phyloP scores from a whole-genome alignment of 2,329 filamentous ascomycete species.

The Aaosphaeria pasadenensis region DNA sequence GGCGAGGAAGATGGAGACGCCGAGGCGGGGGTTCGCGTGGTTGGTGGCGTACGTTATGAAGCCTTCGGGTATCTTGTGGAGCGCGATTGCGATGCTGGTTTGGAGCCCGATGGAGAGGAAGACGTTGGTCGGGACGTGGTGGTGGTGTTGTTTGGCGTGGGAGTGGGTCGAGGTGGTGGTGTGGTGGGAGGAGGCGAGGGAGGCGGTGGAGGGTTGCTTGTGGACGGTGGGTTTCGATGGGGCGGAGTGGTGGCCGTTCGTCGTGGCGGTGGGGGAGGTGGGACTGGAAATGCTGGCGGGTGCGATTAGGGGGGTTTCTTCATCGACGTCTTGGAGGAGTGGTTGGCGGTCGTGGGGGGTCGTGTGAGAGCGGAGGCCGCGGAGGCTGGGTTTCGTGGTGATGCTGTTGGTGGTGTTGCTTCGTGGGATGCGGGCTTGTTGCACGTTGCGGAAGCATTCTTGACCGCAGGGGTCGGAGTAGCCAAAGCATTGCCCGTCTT shows the following conservation, averaged over 20 bases:
- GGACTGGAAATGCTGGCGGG: slow-evolving; percentile 20
- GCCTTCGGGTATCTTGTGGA: slow-evolving; percentile 90
- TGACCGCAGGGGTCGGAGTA: slow-evolving; percentile 60
- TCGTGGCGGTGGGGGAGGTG: slow-evolving; percentile 15
- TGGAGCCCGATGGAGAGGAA: slow-evolving; percentile 95
- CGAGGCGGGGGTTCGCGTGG: slow-evolving; percentile 85
- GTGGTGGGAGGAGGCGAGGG: slow-evolving; percentile 8
- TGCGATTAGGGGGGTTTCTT: slow-evolving; percentile 15
- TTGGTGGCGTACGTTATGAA: slow-evolving; percentile 95
- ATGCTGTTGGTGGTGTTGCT: slow-evolving; percentile 10
- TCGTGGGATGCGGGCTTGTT: slow-evolving; percentile 31
- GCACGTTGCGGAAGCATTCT: slow-evolving; percentile 57
- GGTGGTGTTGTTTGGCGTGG: slow-evolving; percentile 66
- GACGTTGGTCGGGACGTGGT: slow-evolving; percentile 91
- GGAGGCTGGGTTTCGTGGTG: slow-evolving; percentile 7
- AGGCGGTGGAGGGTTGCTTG: slow-evolving; percentile 13
- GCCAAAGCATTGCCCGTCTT: slow-evolving; percentile 59
- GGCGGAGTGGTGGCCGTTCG: slow-evolving; percentile 13
- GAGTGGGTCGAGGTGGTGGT: slow-evolving; percentile 23
- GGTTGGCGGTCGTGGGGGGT: slow-evolving; percentile 26
- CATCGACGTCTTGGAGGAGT: slow-evolving; percentile 27
- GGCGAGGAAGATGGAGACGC: slow-evolving; percentile 89
- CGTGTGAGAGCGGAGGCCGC: slow-evolving; percentile 20
- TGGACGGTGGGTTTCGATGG: slow-evolving; percentile 1
- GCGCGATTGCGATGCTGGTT: slow-evolving; percentile 88